A percentile compares a stretch with the other conserved stretches of the same genome.
These are phyloP conservation scores for Dendrobium nobile DNA, from an alignment of 106 monocot genomes.

Conservation along the genomic window DNA sequence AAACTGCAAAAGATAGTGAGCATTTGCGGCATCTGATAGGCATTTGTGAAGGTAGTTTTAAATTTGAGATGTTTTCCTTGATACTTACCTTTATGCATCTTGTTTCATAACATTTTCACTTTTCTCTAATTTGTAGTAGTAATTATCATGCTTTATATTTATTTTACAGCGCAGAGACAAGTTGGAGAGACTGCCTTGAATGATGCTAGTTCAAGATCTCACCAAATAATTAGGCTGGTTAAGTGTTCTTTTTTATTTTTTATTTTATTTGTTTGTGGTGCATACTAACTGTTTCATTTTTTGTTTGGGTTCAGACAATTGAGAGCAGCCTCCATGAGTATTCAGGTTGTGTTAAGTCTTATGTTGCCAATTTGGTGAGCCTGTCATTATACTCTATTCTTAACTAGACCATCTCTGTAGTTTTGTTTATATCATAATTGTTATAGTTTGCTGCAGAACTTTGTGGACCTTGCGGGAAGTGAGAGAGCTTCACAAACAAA, in stretches of 20 bases:
- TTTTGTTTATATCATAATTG: conserved; percentile 4
- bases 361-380: conserved; percentile 79
- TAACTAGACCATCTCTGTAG: not conserved
- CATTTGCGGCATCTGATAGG: conserved; percentile 78
- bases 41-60: conserved; percentile 79
- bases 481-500: conserved; percentile 89
- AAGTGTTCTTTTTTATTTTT: not conserved
- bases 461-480: conserved; percentile 98
- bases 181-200: conserved; percentile 93
- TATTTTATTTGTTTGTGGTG: not conserved
- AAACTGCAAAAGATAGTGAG: conserved; percentile 67
- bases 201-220: conserved; percentile 93
- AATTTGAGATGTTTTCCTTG: not conserved
- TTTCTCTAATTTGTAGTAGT: not conserved
- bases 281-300: not conserved
- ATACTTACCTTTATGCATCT: too few relatives aligned
- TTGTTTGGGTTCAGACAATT: conserved; percentile 44
- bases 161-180: conserved; percentile 73
- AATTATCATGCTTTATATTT: conserved; percentile 5
- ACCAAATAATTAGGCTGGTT: conserved; percentile 97
- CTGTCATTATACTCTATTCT: not conserved
- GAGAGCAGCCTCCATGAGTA: conserved; percentile 72
- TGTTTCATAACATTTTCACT: too few relatives aligned
- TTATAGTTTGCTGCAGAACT: conserved; percentile 54
- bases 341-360: conserved; percentile 90